Conservation (phyloP, 345 rosid species). For the Aurinia saxatilis region DNA sequence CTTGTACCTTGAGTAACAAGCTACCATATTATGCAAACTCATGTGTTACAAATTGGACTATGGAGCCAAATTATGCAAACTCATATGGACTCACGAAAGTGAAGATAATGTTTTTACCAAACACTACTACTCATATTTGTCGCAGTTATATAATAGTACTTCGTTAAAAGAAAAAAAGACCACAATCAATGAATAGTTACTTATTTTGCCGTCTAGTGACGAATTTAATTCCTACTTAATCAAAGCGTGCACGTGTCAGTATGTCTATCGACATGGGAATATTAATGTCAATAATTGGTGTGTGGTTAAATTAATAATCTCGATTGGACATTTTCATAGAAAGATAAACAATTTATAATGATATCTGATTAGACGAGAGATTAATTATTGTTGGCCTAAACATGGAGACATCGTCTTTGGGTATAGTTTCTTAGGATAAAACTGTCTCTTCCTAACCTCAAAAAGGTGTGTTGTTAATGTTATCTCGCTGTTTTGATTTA, state of each 20-base stretch:
- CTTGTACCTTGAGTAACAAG: too few species aligned
- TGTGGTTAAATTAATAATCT: background rate
- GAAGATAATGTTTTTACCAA: too few species aligned
- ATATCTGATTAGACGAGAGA: slow-evolving; percentile 15
- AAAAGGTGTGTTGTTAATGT: slow-evolving; percentile 2
- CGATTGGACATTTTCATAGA: too few species aligned
- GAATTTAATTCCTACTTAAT: background rate
- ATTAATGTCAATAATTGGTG: slow-evolving; percentile 12
- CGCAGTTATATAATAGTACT: background rate
- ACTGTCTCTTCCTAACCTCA: slow-evolving; percentile 1
- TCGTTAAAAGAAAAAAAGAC: background rate
- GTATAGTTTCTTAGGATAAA: background rate
- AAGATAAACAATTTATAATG: too few species aligned
- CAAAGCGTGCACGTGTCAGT: slow-evolving; percentile 12
- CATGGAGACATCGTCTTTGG: slow-evolving; percentile 22
- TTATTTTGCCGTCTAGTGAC: slow-evolving; percentile 7
- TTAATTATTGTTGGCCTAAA: slow-evolving; percentile 17
- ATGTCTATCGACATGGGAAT: background rate
- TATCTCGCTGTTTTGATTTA: background rate
- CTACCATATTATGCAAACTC: too few species aligned
- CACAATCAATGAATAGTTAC: background rate
- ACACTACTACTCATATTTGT: too few species aligned
- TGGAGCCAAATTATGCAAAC: too few species aligned
- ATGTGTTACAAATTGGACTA: too few species aligned
- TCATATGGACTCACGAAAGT: too few species aligned